Percentiles rank a stretch among this genome's conserved stretches.
These are phyloP conservation scores for Colletotrichum plurivorum DNA, from an alignment of 2,329 filamentous ascomycete species.

Conservation along the genomic window DNA sequence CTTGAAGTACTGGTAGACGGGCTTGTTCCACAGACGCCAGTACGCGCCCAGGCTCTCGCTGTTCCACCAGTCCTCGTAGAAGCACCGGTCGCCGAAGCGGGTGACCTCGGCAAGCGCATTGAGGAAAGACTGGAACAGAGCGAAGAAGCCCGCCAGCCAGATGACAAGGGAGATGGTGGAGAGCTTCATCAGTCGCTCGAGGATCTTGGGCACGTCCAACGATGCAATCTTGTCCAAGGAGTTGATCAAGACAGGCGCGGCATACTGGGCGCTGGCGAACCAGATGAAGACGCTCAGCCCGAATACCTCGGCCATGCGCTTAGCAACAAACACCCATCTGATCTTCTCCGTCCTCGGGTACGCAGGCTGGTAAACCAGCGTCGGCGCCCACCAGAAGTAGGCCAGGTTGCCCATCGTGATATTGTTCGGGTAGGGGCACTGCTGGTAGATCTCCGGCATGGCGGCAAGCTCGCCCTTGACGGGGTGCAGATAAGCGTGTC, in stretches of 20 bases:
- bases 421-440: conserved; percentile 91
- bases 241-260: conserved; percentile 89
- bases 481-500: conserved; percentile 89
- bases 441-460: conserved; percentile 84
- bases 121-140: conserved; percentile 91
- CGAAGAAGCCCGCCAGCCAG: conserved; percentile 98
- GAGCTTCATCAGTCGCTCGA: conserved; percentile 93
- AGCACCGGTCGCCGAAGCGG: conserved; percentile 91
- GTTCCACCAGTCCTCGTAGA: conserved; percentile 99
- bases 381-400: conserved; percentile 99
- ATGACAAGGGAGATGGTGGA: conserved; percentile 96
- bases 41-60: conserved; percentile 87
- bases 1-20: conserved; percentile 97
- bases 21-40: conserved; percentile 98
- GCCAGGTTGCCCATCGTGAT: conserved; percentile 89
- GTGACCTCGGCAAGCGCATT: conserved; percentile 93
- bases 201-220: conserved; percentile 83
- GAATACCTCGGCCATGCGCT: conserved; percentile 83
- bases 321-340: conserved; percentile 89
- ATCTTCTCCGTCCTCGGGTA: conserved; percentile 89
- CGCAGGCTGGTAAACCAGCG: conserved; percentile 95
- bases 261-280: conserved; percentile 95
- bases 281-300: conserved; percentile 91
- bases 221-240: conserved; percentile 89
- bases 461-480: conserved; percentile 74